Evolutionary conservation across 768 basidiomycete species (phyloP), one percentile per base, ranked within the genome.

Genomic region (Amanita inopinata): DNA sequence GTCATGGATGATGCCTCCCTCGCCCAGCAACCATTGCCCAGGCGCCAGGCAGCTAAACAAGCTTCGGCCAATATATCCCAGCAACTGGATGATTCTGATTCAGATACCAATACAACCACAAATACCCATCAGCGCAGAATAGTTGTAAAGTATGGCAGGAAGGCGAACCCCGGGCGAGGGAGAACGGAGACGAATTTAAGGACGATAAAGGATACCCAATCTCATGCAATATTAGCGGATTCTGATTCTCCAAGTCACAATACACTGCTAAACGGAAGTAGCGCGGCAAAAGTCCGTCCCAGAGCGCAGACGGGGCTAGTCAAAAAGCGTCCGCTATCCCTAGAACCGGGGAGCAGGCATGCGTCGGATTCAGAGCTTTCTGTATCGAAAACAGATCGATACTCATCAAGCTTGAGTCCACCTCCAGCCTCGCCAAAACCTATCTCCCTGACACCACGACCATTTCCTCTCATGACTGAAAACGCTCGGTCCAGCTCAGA

Each of bases 81-180:
- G 34, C 43, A 44, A 28, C 34, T 37, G 2, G 34, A 44, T 30
- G 43, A 37, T 44, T 44, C 43, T 1, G 43, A 37, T 27, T 44
- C 43, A 3, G 43, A 44, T 30, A 14, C 33, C 31, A 2, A 12
- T 34, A 17, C 24, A 25, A 19, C 22, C 41, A 28, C 15, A 22
- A 1, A 5, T 23, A 11, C 22, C 7, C 22, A 10, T 25, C 31
- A 14, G 28, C 22, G 28, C 9, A 33, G 33, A 4, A 19, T 44
- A 7, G 33, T 22, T 5, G 28, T 36, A n/a, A 36, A 44, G 43
- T 44, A 44, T 25, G 43, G 43, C 11, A 37, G 24, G 34, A 44
- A 44, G 23, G 43, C 30, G n/a, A 41, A 41, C 9, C 15, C 42
- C 4, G 33, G 10, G 23, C 43, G 43, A 11, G 23, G 18, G 34